Evolutionary conservation across 495 filamentous ascomycete genomes (phyloP), one percentile per base, ranked within the genome.

Genomic region (Pyrenopolyporus hunteri): DNA sequence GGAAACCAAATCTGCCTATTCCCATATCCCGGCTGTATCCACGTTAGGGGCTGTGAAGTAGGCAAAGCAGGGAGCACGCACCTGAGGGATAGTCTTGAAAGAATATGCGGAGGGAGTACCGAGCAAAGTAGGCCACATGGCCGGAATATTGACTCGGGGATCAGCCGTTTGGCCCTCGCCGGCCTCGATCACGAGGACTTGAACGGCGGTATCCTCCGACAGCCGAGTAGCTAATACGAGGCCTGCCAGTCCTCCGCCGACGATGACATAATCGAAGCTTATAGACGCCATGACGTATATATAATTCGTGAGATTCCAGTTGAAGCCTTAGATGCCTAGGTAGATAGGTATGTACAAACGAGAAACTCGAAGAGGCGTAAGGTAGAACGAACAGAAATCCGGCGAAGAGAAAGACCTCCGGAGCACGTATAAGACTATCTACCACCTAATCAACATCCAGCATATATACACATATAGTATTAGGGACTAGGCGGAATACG

Each of bases 191-290:
- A 84, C 73, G 2, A 76, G 71, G 8, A 84, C 76, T 3, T 59
- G 73, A 19, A 76, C 52, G 32, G 74, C 55, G 1, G 73, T 40
- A 40, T 76, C 67, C 56, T 81, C 79, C 6, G 77, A 78, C 1
- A 85, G 72, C 6, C 80, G 71, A 53, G 75, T 74, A 1, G 81
- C 81, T 5, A 83, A 57, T 2, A 75, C 76, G n/a, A 84, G 69
- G 14, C 81, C 81, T 31, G 73, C 70, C 5, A 78, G 79, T 13
- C 80, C 79, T 35, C 79, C 79, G 28, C 80, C 80, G 8, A 82
- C 69, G 8, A 83, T 59, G 25, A 82, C 62, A 39, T 76, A 80
- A 61, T 80, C 76, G 49, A 76, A 78, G 29, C 32, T 55, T 36
- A n/a, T 10, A 11, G 29, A 36, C 5, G 28, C 26, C 46, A 49